phyloP scores from a whole-genome alignment of 2,329 filamentous ascomycete genomes.

The Xenosphaeropsis pyriputrescens region DNA sequence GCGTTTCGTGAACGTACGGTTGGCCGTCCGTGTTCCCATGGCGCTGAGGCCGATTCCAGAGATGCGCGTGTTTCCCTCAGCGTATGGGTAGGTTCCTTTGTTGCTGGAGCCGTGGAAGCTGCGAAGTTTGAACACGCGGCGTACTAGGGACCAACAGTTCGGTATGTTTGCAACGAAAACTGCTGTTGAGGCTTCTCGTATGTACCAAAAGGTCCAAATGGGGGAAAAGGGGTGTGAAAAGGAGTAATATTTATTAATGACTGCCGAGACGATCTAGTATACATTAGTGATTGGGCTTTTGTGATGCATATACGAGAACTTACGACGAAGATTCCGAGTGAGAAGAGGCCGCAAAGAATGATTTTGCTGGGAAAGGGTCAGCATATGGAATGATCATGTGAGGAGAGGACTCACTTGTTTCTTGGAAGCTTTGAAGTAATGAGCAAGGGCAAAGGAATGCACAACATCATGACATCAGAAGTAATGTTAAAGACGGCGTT shows the following conservation, averaged over 20 bases:
- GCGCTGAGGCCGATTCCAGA: no score
- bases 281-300: slow-evolving; percentile 1
- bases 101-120: slow-evolving; percentile 7
- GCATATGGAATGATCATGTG: slow-evolving; percentile 22
- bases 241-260: slow-evolving; percentile 33
- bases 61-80: no score
- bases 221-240: slow-evolving; percentile 19
- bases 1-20: no score
- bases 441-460: slow-evolving; percentile 36
- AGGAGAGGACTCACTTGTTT: slow-evolving; percentile 17
- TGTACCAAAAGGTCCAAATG: slow-evolving; percentile 29
- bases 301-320: slow-evolving; percentile 6
- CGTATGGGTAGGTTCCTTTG: no score
- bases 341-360: slow-evolving; percentile 30
- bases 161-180: slow-evolving; percentile 38
- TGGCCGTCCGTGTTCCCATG: no score
- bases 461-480: slow-evolving; percentile 43
- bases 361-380: slow-evolving; percentile 32
- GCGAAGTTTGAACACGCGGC: slow-evolving; percentile 21
- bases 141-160: slow-evolving; percentile 34
- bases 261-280: slow-evolving; percentile 29
- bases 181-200: slow-evolving; percentile 34
- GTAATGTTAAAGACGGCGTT: slow-evolving; percentile 44
- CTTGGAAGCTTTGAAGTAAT: slow-evolving; percentile 26
- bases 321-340: slow-evolving; percentile 30